Conservation (phyloP, 2,329 filamentous ascomycete species). For the Aspergillus phoenicis region DNA sequence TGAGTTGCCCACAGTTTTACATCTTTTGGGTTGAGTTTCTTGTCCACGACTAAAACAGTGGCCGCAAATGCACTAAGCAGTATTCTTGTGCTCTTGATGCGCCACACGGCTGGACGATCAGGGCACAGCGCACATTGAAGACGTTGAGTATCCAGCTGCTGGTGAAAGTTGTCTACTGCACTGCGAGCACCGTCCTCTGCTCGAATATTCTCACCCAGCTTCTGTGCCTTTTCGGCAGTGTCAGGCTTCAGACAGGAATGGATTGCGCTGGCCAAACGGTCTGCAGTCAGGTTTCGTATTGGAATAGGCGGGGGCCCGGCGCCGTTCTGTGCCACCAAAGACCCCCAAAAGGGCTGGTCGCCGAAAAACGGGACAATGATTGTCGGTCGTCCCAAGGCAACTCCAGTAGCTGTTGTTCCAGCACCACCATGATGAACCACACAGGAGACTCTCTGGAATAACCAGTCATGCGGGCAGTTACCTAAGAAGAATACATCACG, state of each 20-base stretch:
- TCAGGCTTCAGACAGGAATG: slow-evolving; percentile 60
- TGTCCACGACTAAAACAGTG: slow-evolving; percentile 64
- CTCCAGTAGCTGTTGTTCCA: slow-evolving; percentile 79
- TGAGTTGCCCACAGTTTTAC: slow-evolving; percentile 64
- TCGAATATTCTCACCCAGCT: slow-evolving; percentile 64
- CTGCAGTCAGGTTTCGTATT: slow-evolving; percentile 65
- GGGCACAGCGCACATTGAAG: slow-evolving; percentile 70
- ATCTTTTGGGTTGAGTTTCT: slow-evolving; percentile 67
- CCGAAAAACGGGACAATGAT: slow-evolving; percentile 84
- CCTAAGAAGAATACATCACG: slow-evolving; percentile 78
- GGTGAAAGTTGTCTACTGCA: slow-evolving; percentile 68
- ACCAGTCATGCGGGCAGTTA: slow-evolving; percentile 83
- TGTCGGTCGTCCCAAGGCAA: slow-evolving; percentile 74
- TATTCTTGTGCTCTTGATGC: slow-evolving; percentile 66
- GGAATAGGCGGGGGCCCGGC: slow-evolving; percentile 71
- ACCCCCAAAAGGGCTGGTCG: slow-evolving; percentile 78
- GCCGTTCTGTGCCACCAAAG: slow-evolving; percentile 71
- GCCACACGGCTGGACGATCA: slow-evolving; percentile 70
- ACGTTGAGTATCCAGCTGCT: slow-evolving; percentile 63
- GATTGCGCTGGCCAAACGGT: slow-evolving; percentile 67
- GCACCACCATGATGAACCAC: slow-evolving; percentile 86
- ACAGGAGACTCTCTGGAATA: slow-evolving; percentile 75
- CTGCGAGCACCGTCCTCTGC: slow-evolving; percentile 64
- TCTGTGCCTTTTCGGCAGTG: slow-evolving; percentile 57
- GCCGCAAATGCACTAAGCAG: slow-evolving; percentile 71